Evolutionary conservation across 306 rosid genomes (phyloP), one percentile per base, ranked within the genome.

Genomic region (Carpinus fangiana): DNA sequence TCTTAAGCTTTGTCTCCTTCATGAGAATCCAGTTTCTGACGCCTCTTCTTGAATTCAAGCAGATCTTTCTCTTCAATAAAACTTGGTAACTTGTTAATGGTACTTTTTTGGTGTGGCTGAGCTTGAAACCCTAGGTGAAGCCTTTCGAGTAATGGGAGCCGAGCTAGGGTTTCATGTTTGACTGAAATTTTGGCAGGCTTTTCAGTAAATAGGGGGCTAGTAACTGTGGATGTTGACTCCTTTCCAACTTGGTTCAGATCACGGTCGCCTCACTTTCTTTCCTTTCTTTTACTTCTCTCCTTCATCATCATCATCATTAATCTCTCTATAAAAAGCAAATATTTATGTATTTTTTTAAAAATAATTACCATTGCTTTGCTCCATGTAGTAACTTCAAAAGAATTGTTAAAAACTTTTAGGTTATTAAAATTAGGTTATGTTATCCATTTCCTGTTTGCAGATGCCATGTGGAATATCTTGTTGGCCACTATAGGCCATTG

Each of bases 211-310:
- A 83, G 36, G 36, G 68, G 76, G 76, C 79, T 79, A 50, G 80
- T 71, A 73, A 73, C 90, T 89, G 89, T 78, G 73, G 89, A 84
- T 86, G 91, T 88, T 86, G 93, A 92, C 95, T 66, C 72, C 61
- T 51, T 85, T 73, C 70, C 76, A 67, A 73, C 84, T 68, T 69
- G 80, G 70, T 54, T 84, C 88, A 61, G 77, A 59, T 73, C 88
- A 73, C 43, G 54, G 81, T 79, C 81, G 74, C 77, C 60, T 85
- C 80, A 68, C 75, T 84, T 86, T 81, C 84, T 66, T 79, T 75
- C 53, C 70, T 45, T 69, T 79, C 62, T 48, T 14, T 20, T 16
- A 52, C 16, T 64, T n/a, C 70, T 46, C 79, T 41, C 61, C 71
- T 52, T 74, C 28, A 51, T 74, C 82, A 11, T 51, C 82, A 75